Evolutionary conservation across 257 asterid species (phyloP), one percentile per base, ranked within the genome.

Genomic region (Sherardia arvensis): DNA sequence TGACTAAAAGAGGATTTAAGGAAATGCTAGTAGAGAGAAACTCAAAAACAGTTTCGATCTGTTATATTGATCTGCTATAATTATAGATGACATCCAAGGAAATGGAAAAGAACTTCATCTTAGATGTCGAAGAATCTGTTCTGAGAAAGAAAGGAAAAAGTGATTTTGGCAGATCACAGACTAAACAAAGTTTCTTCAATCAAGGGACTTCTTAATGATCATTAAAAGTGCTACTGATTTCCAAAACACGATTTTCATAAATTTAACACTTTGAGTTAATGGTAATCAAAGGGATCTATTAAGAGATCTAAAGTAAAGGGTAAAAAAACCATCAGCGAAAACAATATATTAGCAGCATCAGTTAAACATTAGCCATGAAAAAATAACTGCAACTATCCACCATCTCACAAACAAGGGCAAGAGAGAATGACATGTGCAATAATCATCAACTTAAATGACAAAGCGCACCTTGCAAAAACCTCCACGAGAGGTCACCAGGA

Each of bases 401-500:
- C 43, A 58, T 26, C 45, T 29, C 18, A 1, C 18, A 58, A 58
- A 17, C 33, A 26, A 29, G 11, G 45, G 34, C 38, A n/a, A 28
- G 38, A 27, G 61, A 18, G 62, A 43, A 29, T 18, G 8, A 57
- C 40, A 33, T 11, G 9, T 33, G 40, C 18, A 36, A 47, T 3
- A 48, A 49, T n/a, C n/a, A 6, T 27, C 57, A 54, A 40, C 53
- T 21, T 27, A 33, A 59, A 43, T 36, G 43, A 38, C 20, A 8
- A 40, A 43, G 40, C 69, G 22, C 69, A 87, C 98, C 93, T 88
- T 83, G 53, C 81, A 53, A 56, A 91, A 71, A 65, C 98, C 98
- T 49, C 98, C 97, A 23, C 98, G 92, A 64, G 84, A 78, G 30
- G 95, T 91, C 43, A 86, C 98, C 79, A 83, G 91, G 5, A 83